These are phyloP conservation scores for Colletotrichum trifolii DNA, from an alignment of 2,329 filamentous ascomycete species.

Conservation along the genomic window DNA sequence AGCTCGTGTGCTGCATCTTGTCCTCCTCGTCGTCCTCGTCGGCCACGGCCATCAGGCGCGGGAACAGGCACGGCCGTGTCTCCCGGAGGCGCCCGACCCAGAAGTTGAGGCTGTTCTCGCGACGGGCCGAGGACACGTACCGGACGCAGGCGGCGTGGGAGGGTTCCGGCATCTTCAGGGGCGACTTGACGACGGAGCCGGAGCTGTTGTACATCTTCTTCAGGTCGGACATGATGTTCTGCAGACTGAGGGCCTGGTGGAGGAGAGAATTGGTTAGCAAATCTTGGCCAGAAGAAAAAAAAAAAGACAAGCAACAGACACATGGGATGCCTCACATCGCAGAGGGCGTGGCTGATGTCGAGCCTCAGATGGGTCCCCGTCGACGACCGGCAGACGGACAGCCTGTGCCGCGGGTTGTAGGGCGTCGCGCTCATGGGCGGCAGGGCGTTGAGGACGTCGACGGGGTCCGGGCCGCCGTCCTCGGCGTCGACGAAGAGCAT, in stretches of 20 bases:
- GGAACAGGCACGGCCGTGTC: slow-evolving; percentile 58
- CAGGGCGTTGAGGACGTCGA: slow-evolving; percentile 53
- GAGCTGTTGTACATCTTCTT: slow-evolving; percentile 56
- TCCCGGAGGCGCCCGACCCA: slow-evolving; percentile 56
- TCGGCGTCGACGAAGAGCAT: slow-evolving; percentile 65
- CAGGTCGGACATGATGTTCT: slow-evolving; percentile 59
- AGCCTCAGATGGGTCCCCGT: slow-evolving; percentile 59
- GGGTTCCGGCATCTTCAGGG: slow-evolving; percentile 47
- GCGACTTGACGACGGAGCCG: slow-evolving; percentile 46
- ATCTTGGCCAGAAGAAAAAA: not conserved
- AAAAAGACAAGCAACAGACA: not conserved
- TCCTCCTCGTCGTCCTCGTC: slow-evolving; percentile 36
- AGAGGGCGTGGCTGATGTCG: slow-evolving; percentile 62
- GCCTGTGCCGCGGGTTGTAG: slow-evolving; percentile 59
- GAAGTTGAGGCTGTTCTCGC: slow-evolving; percentile 52
- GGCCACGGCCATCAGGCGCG: slow-evolving; percentile 46
- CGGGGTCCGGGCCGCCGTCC: slow-evolving; percentile 48
- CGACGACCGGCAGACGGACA: slow-evolving; percentile 60
- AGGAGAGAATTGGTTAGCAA: slow-evolving; percentile 7
- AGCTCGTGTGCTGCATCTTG: slow-evolving; percentile 48
- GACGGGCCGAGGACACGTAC: slow-evolving; percentile 48
- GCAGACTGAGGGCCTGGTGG: slow-evolving; percentile 49
- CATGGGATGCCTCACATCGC: slow-evolving; percentile 52
- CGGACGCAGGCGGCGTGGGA: slow-evolving; percentile 53
- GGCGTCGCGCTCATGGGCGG: slow-evolving; percentile 51